A percentile compares a stretch with the other conserved stretches of the same genome.
These are phyloP conservation scores for Pleurotus tuoliensis DNA, from an alignment of 768 basidiomycete genomes.

Conservation along the genomic window DNA sequence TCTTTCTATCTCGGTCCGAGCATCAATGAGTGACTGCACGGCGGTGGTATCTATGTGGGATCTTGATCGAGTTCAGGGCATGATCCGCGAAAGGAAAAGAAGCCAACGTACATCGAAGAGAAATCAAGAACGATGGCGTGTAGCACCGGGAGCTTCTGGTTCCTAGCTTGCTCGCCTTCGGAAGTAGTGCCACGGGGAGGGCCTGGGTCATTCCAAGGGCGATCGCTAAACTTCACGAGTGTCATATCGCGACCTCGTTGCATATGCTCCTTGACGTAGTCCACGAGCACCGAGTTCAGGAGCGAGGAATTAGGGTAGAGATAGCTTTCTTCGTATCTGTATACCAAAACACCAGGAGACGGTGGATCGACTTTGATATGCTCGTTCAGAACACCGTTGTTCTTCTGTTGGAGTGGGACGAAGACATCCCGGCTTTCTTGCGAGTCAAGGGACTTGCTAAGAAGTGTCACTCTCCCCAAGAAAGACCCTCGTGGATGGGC, in stretches of 20 bases:
- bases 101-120: slow-evolving; percentile 60
- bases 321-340: slow-evolving; percentile 88
- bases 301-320: slow-evolving; percentile 77
- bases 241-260: slow-evolving; percentile 73
- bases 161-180: slow-evolving; percentile 40
- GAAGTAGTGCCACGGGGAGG: slow-evolving; percentile 45
- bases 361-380: slow-evolving; percentile 73
- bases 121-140: slow-evolving; percentile 92
- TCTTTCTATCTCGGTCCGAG: slow-evolving; percentile 81
- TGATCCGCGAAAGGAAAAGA: neutral
- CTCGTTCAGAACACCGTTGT: slow-evolving; percentile 60
- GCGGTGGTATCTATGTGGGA: slow-evolving; percentile 91
- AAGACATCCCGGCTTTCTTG: slow-evolving; percentile 68
- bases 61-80: slow-evolving; percentile 28
- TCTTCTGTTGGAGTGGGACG: slow-evolving; percentile 55
- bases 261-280: slow-evolving; percentile 75
- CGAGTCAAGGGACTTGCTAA: slow-evolving; percentile 29
- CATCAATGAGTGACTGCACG: slow-evolving; percentile 87
- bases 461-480: slow-evolving; percentile 79
- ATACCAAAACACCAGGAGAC: slow-evolving; percentile 83
- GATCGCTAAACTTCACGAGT: slow-evolving; percentile 60
- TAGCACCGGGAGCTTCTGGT: slow-evolving; percentile 59
- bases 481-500: slow-evolving; percentile 88
- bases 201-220: slow-evolving; percentile 94
- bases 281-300: slow-evolving; percentile 70